phyloP scores from a whole-genome alignment of 108 stramenopile species.

The Skeletonema grethae region DNA sequence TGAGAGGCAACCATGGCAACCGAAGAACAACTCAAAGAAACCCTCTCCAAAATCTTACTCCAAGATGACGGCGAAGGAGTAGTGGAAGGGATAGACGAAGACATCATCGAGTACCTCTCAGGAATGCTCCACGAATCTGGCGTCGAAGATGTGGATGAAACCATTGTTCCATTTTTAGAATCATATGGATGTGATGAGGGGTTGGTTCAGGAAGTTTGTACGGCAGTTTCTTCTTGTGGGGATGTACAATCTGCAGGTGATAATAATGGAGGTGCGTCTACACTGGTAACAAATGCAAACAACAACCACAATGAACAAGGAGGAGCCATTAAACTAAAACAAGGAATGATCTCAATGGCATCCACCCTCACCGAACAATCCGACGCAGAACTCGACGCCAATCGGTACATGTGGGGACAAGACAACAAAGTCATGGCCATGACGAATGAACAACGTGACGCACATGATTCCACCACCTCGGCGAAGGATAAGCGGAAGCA shows the following conservation, averaged over 20 bases:
- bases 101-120: slow-evolving; percentile 70
- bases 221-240: slow-evolving; percentile 20
- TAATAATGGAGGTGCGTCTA: slow-evolving; percentile 3
- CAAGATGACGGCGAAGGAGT: slow-evolving; percentile 29
- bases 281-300: slow-evolving; percentile 2
- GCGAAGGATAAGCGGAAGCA: slow-evolving; percentile 79
- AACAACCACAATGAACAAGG: slow-evolving; percentile 14
- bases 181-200: slow-evolving; percentile 57
- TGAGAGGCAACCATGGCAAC: background rate
- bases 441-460: slow-evolving; percentile 74
- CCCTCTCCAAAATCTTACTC: slow-evolving; percentile 35
- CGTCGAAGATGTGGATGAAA: slow-evolving; percentile 54
- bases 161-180: slow-evolving; percentile 73
- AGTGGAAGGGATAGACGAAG: slow-evolving; percentile 40
- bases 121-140: slow-evolving; percentile 58
- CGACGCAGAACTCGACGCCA: slow-evolving; percentile 61
- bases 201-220: slow-evolving; percentile 43
- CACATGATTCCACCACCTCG: slow-evolving; percentile 61
- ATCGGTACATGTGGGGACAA: slow-evolving; percentile 69
- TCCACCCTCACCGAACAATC: slow-evolving; percentile 57
- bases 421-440: slow-evolving; percentile 69
- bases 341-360: slow-evolving; percentile 75
- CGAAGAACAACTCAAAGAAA: slow-evolving; percentile 27
- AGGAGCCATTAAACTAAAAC: slow-evolving; percentile 56
- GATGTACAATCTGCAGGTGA: background rate